Base-by-base conservation (phyloP, 192 early-diverging fungal genomes). In the Dissophora ornata region DNA sequence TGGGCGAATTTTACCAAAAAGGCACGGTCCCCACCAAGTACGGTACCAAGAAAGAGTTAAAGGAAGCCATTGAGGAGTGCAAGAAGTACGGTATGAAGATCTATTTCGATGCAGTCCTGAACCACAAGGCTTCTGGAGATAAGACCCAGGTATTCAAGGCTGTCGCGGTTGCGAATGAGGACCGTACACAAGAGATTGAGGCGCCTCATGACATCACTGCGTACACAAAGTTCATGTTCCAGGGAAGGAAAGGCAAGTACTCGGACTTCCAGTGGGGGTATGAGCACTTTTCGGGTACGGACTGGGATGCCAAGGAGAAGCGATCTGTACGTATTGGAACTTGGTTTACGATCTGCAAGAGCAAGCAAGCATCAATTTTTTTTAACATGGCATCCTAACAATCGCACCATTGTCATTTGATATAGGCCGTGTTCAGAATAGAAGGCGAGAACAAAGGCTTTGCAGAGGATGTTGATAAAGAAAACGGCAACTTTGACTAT, bases 1-100 rank as follows among this genome's bases (percentile, higher is more conserved):
- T 84, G 36, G 83, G 83, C 4, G 80, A 84, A 30, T 84, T 82
- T 52, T 78, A 84, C 44, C 83, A 84, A 41, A 84, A 84, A 42
- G 73, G 73, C n/a, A 67, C 67, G 0, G 51, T 81, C n/a, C 56
- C 78, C 6, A 84, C 83, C 24, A 84, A 84, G 50, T 84, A 82
- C 34, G 83, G 83, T 13, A 81, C 83, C 36, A 82, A 82, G 29
- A 62, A 69, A 24, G 71, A 82, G 49, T 79, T 84, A 26, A 49
- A 65, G 33, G 79, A 55, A 8, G 80, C 75, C 8, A 79, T 84
- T 42, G 69, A 84, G 10, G 79, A 78, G 18, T 67, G 59, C 30
- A 48, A 65, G 16, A 61, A 63, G 19, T 36, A 71, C 25, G 73
- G 68, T 19, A 81, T 84, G 8, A 24, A 78, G 26, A 50, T 82